Base-by-base conservation (phyloP, 768 basidiomycete genomes). In the Trametes punicea region DNA sequence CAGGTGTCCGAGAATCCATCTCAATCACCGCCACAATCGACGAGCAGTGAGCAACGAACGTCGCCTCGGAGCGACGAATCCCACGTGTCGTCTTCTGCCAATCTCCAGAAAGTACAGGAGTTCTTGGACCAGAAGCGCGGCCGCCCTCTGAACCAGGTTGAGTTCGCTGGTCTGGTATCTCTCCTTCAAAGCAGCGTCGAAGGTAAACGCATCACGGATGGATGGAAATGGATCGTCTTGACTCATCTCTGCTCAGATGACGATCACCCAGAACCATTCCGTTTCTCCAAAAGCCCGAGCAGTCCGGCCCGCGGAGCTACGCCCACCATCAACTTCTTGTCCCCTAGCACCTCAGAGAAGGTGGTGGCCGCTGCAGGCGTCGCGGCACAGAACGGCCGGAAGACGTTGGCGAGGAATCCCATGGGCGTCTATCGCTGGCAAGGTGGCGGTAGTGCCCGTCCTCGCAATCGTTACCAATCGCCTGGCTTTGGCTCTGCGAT, bases 351-450 rank as follows among this genome's bases (percentile, higher is more conserved):
- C 10, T 62, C 69, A 23, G 56, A 57, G 42, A 33, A 51, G 33
- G 42, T 59, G 46, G 57, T 53, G 2, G 20, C 50, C 25, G 45
- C 57, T 33, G 58, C 53, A 25, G 58, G 53, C 0, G 38, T 68
- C 15, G 48, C 62, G n/a, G 55, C 51, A 5, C 71, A 70, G 33
- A 65, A 77, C 15, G 75, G 82, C 5, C 77, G 77, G 16, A 83
- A 78, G 65, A 83, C 77, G 9, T 71, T 91, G 6, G 66, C 77
- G 20, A 81, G 74, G 65, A 92, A 92, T 63, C 89, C 89, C 0
- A 92, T 91, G 65, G 89, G 89, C 20, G 65, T 72, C 30, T 87
- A 87, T 69, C 77, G 77, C 45, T 90, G 85, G 85, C 79, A 84
- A 61, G 90, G 89, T n/a, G 85, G 75, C 29, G 88, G 88, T 39